These are phyloP conservation scores for Zygoascus biomembranicola DNA, from an alignment of 805 yeast species.

Conservation along the genomic window DNA sequence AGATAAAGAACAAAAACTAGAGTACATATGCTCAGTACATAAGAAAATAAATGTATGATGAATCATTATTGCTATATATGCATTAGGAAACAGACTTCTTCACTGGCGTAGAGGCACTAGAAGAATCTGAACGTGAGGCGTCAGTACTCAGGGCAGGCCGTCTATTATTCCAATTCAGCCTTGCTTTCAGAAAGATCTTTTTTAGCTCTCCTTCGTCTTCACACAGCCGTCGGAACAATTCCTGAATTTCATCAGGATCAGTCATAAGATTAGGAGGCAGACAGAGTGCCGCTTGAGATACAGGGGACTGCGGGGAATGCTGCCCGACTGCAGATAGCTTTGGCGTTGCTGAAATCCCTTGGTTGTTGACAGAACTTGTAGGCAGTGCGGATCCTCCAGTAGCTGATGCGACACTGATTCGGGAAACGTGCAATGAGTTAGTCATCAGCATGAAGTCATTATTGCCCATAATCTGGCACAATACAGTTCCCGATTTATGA, in stretches of 20 bases:
- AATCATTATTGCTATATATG: background rate
- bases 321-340: background rate
- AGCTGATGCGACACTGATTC: conserved; percentile 45
- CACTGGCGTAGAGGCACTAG: background rate
- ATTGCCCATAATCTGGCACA: conserved; percentile 75
- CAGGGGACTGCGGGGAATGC: conserved; percentile 6
- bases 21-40: background rate
- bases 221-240: conserved; percentile 58
- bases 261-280: background rate
- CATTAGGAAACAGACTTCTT: background rate
- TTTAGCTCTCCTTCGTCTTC: conserved; percentile 41
- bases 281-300: conserved; percentile 3
- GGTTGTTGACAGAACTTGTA: conserved; percentile 3
- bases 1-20: conserved; percentile 33
- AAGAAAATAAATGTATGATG: background rate
- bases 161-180: conserved; percentile 22
- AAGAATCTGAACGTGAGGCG: background rate
- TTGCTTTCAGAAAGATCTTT: conserved; percentile 52
- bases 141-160: background rate
- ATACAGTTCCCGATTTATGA: conserved; percentile 80
- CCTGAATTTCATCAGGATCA: conserved; percentile 41
- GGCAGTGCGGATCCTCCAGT: background rate
- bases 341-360: conserved; percentile 28
- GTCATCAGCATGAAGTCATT: conserved; percentile 81
- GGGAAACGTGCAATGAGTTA: conserved; percentile 71